A percentile compares a stretch with the other conserved stretches of the same genome.
Conservation (phyloP, 805 yeast species). For the Hagleromyces aurorensis region DNA sequence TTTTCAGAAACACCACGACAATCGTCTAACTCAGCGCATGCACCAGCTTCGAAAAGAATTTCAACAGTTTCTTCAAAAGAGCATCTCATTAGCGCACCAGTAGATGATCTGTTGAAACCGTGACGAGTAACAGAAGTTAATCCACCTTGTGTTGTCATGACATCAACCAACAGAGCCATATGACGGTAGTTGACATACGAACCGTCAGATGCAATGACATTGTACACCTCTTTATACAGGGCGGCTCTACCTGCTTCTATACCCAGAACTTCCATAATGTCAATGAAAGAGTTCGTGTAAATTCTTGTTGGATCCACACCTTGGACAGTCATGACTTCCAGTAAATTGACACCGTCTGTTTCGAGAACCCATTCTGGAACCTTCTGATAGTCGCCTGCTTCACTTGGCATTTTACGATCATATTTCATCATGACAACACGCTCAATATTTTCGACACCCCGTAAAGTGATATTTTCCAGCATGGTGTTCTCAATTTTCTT, state of each 20-base stretch:
- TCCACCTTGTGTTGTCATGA: constrained; percentile 97
- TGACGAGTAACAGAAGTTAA: constrained; percentile 98
- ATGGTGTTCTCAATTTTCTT: constrained; percentile 92
- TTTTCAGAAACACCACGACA: constrained; percentile 98
- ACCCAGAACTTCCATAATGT: constrained; percentile 89
- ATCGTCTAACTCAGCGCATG: constrained; percentile 94
- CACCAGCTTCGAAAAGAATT: constrained; percentile 94
- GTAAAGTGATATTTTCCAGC: constrained; percentile 87
- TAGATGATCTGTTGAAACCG: constrained; percentile 96
- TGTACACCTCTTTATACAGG: constrained; percentile 85
- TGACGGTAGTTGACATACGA: constrained; percentile 98
- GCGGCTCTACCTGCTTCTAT: constrained; percentile 98
- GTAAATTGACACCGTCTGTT: constrained; percentile 95
- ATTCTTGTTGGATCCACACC: constrained; percentile 90
- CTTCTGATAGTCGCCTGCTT: constrained; percentile 78
- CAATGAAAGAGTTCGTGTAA: constrained; percentile 95
- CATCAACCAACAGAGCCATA: constrained; percentile 94
- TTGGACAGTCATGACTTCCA: constrained; percentile 89
- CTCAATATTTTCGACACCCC: constrained; percentile 92
- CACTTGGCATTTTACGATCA: constrained; percentile 63
- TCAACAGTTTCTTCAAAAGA: constrained; percentile 99
- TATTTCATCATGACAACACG: constrained; percentile 79
- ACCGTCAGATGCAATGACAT: constrained; percentile 99
- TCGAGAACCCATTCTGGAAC: constrained; percentile 97
- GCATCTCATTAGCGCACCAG: constrained; percentile 99